Evolutionary conservation across 1,284 basidiomycete species (phyloP), one percentile per base, ranked within the genome.

Genomic region (Quambalaria eucalypti): DNA sequence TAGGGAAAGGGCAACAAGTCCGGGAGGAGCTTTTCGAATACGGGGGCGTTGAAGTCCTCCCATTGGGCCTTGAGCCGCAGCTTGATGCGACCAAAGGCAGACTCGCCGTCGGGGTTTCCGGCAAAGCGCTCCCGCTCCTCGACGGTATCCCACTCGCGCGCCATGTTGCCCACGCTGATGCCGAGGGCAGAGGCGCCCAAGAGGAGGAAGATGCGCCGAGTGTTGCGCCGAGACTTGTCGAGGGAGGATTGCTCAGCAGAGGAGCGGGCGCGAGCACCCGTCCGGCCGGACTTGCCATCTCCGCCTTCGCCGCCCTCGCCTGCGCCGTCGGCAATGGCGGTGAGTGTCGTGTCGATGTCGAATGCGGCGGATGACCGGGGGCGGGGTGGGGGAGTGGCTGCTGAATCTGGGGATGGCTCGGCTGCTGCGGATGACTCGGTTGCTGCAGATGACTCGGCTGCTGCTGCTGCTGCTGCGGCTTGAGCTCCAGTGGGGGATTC

Each of bases 1-100:
- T 90, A 85, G 3, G 88, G 87, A 46, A 85, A 80, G 3, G 91
- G 88, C 48, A 88, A 80, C 4, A 87, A 87, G 54, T 89, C 87
- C 0, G 95, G 95, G 3, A 99, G 82, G 2, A 98, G 82, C 72
- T 92, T 87, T 28, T 85, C 81, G 86, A 90, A 97, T 33, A 86
- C 84, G 1, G 95, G 93, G 48, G 65, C 65, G 54, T 64, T 65
- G 28, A 70, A 50, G 28, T 66, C 63, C 14, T 69, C 61, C 33
- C 65, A 67, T 60, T 71, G 65, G 5, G 61, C 56, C 19, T 48
- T 39, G 28, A 64, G 28, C 6, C 73, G 57, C 16, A 71, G 36
- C 55, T 60, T 57, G 50, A 74, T 56, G 8, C 73, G 60, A n/a
- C 68, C 70, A 5, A 73, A 49, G 56, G 49, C 36, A 50, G 19